Percentiles rank a stretch among this genome's conserved stretches.
Evolutionary conservation across 2,329 filamentous ascomycete species (phyloP).

Genomic region (Curvularia hawaiiensis): DNA sequence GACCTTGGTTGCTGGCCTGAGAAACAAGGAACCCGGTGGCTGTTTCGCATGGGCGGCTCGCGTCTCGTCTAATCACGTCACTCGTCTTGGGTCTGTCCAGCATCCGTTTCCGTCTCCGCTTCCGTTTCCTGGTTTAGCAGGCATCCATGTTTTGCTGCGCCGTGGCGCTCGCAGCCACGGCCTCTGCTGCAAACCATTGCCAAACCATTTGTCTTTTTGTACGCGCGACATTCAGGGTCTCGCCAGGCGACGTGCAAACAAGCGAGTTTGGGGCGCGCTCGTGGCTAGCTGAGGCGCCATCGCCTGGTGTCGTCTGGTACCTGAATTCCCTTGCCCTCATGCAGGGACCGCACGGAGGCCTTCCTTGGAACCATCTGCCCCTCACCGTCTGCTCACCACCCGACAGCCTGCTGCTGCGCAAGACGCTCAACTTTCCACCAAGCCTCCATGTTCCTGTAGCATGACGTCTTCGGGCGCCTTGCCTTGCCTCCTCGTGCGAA

Average conservation of each 20-base stretch:
- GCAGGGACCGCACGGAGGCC: constrained; percentile 32
- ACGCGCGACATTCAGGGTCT: constrained; percentile 19
- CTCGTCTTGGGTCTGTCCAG: not conserved
- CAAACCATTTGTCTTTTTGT: not conserved
- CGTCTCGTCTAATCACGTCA: constrained; percentile 3
- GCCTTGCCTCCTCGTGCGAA: constrained; percentile 12
- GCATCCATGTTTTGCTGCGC: not conserved
- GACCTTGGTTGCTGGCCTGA: not conserved
- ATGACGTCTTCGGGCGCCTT: constrained; percentile 18
- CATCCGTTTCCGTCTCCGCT: not conserved
- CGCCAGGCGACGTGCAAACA: constrained; percentile 18
- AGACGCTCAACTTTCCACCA: constrained; percentile 3
- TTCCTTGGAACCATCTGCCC: constrained; percentile 15
- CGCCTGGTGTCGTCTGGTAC: constrained; percentile 22
- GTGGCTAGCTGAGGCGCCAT: constrained; percentile 25
- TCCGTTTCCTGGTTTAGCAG: not conserved
- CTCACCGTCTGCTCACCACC: constrained; percentile 6
- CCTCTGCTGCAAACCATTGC: not conserved
- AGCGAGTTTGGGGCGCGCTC: constrained; percentile 22
- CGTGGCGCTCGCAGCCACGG: no score
- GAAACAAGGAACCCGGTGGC: constrained; percentile 1
- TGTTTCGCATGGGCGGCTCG: constrained; percentile 1
- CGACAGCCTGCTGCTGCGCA: constrained; percentile 1
- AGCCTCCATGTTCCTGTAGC: constrained; percentile 7
- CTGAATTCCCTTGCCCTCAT: constrained; percentile 29